Evolutionary conservation across 139 green algal genomes (phyloP).

Genomic region (Chlorella sp.): DNA sequence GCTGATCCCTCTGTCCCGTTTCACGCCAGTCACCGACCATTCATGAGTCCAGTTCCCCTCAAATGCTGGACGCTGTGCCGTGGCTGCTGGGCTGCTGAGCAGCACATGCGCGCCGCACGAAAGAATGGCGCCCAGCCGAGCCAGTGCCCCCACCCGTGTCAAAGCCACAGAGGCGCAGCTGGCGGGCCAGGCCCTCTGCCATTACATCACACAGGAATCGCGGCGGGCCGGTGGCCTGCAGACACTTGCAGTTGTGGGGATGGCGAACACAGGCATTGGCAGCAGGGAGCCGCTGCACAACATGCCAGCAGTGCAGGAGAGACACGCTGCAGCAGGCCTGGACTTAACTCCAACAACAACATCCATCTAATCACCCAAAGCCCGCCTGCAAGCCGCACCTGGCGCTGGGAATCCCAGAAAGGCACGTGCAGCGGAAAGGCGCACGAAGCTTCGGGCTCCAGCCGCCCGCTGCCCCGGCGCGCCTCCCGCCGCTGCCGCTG

Average conservation of each 20-base stretch:
- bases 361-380: too few species aligned
- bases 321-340: too few species aligned
- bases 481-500: background rate
- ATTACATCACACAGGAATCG: constrained; percentile 62
- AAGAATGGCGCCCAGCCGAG: too few species aligned
- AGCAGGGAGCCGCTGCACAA: too few species aligned
- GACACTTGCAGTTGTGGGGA: background rate
- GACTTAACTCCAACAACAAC: too few species aligned
- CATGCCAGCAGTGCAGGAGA: too few species aligned
- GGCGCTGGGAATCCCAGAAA: constrained; percentile 25
- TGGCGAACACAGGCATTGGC: background rate
- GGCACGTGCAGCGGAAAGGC: constrained; percentile 36
- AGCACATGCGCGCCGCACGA: too few species aligned
- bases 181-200: constrained; percentile 57
- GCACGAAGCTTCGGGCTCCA: background rate
- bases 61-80: too few species aligned
- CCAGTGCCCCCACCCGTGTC: constrained; percentile 38
- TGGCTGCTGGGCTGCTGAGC: too few species aligned
- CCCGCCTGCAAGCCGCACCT: background rate
- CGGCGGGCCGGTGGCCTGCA: constrained; percentile 3
- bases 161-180: constrained; percentile 62
- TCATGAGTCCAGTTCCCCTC: too few species aligned
- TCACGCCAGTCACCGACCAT: too few species aligned
- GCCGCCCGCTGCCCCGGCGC: background rate
- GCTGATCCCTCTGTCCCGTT: too few species aligned